A percentile compares a stretch with the other conserved stretches of the same genome.
Evolutionary conservation across 1,284 basidiomycete species (phyloP).

Genomic region (Gymnopus androsaceus): DNA sequence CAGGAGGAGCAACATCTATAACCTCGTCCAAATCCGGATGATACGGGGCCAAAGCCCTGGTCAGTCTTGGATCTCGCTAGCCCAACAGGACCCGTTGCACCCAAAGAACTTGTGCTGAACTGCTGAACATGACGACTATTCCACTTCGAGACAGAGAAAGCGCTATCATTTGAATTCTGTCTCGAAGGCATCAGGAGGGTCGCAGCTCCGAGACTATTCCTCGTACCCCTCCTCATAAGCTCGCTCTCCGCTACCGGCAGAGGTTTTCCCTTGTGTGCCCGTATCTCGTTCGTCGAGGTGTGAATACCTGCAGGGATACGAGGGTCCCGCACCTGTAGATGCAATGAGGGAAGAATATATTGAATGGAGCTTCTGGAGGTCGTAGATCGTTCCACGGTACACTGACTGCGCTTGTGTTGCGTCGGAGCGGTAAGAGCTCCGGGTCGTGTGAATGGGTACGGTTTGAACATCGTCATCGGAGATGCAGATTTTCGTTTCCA

Average conservation of each 20-base stretch:
- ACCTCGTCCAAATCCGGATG: constrained; percentile 6
- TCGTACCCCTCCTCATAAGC: constrained; percentile 9
- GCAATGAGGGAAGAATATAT: too few species aligned
- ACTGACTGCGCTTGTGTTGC: too few species aligned
- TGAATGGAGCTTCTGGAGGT: too few species aligned
- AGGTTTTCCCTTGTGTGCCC: not conserved
- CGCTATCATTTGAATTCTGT: not conserved
- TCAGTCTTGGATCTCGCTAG: too few species aligned
- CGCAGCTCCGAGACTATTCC: not conserved
- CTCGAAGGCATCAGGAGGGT: not conserved
- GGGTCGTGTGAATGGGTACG: too few species aligned
- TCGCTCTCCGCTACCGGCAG: constrained; percentile 5
- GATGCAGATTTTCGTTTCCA: too few species aligned
- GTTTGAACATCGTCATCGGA: too few species aligned
- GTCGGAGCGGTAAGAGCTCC: too few species aligned
- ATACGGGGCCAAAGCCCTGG: not conserved
- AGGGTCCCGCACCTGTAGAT: not conserved
- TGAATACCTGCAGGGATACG: constrained; percentile 1
- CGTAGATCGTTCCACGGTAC: too few species aligned
- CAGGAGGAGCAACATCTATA: not conserved
- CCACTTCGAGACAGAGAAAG: not conserved
- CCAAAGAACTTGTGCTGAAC: not conserved
- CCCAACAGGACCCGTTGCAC: constrained; percentile 4
- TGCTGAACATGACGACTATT: not conserved
- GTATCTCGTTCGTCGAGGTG: constrained; percentile 1